A percentile compares a stretch with the other conserved stretches of the same genome.
Conservation (phyloP, 192 early-diverging fungal species). For the Umbelopsis sp. region DNA sequence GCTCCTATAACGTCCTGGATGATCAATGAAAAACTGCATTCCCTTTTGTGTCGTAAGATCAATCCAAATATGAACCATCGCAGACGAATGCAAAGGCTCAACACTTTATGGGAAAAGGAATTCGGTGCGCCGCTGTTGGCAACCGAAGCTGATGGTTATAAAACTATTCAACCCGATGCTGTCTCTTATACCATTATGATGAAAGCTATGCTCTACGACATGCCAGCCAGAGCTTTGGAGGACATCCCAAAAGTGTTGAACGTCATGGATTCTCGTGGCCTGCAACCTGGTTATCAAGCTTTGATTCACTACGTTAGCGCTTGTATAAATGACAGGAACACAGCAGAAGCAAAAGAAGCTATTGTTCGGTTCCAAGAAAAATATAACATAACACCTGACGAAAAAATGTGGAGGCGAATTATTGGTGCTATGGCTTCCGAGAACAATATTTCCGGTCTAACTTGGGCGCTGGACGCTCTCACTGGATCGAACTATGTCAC, state of each 20-base stretch:
- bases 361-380: not conserved
- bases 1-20: not conserved
- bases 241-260: not conserved
- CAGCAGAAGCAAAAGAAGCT: not conserved
- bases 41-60: not conserved
- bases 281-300: not conserved
- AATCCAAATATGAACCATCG: not conserved
- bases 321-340: not conserved
- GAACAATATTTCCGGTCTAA: not conserved
- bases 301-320: not conserved
- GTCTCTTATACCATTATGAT: slow-evolving; percentile 8
- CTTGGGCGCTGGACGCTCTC: slow-evolving; percentile 15
- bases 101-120: not conserved
- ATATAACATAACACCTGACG: not conserved
- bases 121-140: not conserved
- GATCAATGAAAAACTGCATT: not conserved
- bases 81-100: not conserved
- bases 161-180: not conserved
- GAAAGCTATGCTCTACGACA: not conserved
- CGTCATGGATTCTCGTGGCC: not conserved
- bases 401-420: slow-evolving; percentile 3
- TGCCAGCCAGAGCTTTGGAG: not conserved
- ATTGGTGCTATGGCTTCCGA: not conserved
- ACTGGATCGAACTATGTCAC: not conserved
- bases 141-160: not conserved